Evolutionary conservation across 1,284 basidiomycete genomes (phyloP).

Genomic region (Dichomitus squalens): DNA sequence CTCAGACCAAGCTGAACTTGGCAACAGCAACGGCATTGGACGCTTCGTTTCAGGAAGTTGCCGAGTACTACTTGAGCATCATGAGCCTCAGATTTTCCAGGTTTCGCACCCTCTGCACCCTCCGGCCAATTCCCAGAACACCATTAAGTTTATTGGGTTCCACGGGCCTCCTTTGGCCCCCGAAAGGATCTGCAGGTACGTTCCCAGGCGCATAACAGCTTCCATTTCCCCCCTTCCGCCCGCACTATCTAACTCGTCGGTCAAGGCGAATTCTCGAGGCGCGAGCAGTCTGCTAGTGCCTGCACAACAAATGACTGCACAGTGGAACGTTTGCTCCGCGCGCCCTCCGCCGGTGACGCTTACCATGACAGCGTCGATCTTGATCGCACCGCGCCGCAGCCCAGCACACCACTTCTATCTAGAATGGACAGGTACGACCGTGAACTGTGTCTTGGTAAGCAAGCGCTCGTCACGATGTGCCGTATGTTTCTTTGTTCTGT

Average conservation of each 20-base stretch:
- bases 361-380: conserved; percentile 9
- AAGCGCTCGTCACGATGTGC: neutral
- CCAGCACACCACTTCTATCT: neutral
- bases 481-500: neutral
- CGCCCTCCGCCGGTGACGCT: neutral
- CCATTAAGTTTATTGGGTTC: too few species aligned
- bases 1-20: too few species aligned
- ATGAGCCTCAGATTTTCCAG: too few species aligned
- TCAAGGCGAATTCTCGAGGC: conserved; percentile 1
- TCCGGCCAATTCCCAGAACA: conserved; percentile 16
- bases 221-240: neutral
- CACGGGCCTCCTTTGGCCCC: too few species aligned
- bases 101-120: conserved; percentile 8
- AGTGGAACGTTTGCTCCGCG: conserved; percentile 1
- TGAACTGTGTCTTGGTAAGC: neutral
- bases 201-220: conserved; percentile 14
- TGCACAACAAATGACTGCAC: too few species aligned
- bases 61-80: too few species aligned
- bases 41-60: too few species aligned
- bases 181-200: conserved; percentile 20
- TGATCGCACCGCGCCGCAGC: neutral
- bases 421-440: neutral
- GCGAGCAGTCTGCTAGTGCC: neutral
- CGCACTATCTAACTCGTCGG: neutral
- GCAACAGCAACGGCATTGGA: too few species aligned